These are phyloP conservation scores for Nakazawaea molendinolei DNA, from an alignment of 805 yeast genomes.

Conservation along the genomic window DNA sequence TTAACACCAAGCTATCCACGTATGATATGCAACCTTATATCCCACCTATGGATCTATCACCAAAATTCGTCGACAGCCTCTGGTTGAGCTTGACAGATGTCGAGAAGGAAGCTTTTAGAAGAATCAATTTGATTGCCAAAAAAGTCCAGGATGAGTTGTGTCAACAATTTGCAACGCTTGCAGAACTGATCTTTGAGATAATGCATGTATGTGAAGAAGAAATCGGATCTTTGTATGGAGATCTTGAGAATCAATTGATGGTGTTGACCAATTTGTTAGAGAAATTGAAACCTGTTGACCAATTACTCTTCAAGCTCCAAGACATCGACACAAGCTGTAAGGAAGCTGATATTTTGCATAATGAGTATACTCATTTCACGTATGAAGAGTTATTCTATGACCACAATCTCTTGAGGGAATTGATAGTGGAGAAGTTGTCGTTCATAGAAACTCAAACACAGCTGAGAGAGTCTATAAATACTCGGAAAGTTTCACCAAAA, in stretches of 20 bases:
- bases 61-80: conserved; percentile 21
- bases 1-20: conserved; percentile 29
- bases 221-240: conserved; percentile 25
- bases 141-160: conserved; percentile 26
- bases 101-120: conserved; percentile 25
- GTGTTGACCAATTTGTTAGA: conserved; percentile 26
- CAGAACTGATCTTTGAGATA: conserved; percentile 23
- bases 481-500: conserved; percentile 27
- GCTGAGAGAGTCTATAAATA: conserved; percentile 21
- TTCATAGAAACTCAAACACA: conserved; percentile 35
- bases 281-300: conserved; percentile 28
- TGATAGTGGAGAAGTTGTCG: conserved; percentile 31
- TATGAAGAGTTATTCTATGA: conserved; percentile 32
- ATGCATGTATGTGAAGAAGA: conserved; percentile 20
- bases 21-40: conserved; percentile 25
- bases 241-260: conserved; percentile 30
- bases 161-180: conserved; percentile 24
- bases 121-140: conserved; percentile 24
- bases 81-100: conserved; percentile 26
- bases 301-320: conserved; percentile 21
- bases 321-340: conserved; percentile 19
- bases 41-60: conserved; percentile 25
- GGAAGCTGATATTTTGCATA: conserved; percentile 25
- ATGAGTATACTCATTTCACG: conserved; percentile 18
- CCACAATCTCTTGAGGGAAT: conserved; percentile 27